A percentile compares a stretch with the other conserved stretches of the same genome.
phyloP scores from a whole-genome alignment of 1,284 basidiomycete species.

The Tylopilus orsonianus region DNA sequence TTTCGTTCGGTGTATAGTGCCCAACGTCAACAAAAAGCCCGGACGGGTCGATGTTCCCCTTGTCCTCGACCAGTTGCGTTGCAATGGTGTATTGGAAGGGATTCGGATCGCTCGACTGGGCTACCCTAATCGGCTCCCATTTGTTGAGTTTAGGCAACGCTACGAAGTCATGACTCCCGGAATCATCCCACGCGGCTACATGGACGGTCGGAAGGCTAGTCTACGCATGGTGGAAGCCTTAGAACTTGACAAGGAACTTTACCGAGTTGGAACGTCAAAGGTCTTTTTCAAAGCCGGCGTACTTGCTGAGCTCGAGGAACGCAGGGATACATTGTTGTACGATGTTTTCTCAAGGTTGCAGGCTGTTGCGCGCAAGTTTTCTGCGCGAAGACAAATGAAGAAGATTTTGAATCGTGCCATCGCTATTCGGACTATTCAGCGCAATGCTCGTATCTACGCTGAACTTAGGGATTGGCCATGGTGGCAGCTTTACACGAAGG shows the following conservation, averaged over 20 bases:
- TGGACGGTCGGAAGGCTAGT: slow-evolving; percentile 96
- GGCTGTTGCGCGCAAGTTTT: slow-evolving; percentile 83
- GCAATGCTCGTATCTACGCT: slow-evolving; percentile 90
- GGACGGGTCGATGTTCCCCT: slow-evolving; percentile 92
- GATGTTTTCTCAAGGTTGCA: slow-evolving; percentile 91
- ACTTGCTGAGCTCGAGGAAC: slow-evolving; percentile 95
- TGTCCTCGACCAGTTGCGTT: slow-evolving; percentile 94
- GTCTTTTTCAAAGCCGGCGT: slow-evolving; percentile 99
- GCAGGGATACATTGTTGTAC: slow-evolving; percentile 83
- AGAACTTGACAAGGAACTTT: slow-evolving; percentile 83
- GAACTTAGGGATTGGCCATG: slow-evolving; percentile 95
- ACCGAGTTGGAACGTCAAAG: slow-evolving; percentile 95
- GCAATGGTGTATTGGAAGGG: slow-evolving; percentile 98
- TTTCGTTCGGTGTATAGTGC: slow-evolving; percentile 98
- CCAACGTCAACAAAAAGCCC: slow-evolving; percentile 91
- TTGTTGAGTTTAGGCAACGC: slow-evolving; percentile 95
- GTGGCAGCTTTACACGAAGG: slow-evolving; percentile 98
- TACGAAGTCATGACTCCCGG: slow-evolving; percentile 96
- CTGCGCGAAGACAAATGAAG: slow-evolving; percentile 87
- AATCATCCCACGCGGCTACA: slow-evolving; percentile 90
- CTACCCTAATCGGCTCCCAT: slow-evolving; percentile 95
- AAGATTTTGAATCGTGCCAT: slow-evolving; percentile 93
- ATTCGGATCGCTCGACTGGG: slow-evolving; percentile 97
- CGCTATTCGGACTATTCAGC: slow-evolving; percentile 90
- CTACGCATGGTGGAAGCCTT: slow-evolving; percentile 90